Percentiles rank a stretch among this genome's conserved stretches.
These are phyloP conservation scores for Podospora anserina DNA, from an alignment of 495 filamentous ascomycete species.

Conservation along the genomic window DNA sequence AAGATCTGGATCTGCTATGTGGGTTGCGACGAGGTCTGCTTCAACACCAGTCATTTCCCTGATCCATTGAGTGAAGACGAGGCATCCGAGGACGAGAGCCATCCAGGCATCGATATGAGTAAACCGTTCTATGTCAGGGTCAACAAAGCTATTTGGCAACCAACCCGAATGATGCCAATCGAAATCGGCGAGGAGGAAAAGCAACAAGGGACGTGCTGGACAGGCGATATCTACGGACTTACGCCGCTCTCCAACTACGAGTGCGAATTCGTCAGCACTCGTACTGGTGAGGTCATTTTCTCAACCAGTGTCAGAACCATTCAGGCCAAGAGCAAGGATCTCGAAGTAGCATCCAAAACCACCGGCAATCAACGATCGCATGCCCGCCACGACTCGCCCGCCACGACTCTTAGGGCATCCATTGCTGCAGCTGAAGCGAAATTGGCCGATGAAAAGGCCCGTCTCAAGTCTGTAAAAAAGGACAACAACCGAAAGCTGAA, in stretches of 20 bases:
- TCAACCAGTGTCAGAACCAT: conserved; percentile 77
- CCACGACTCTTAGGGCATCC: conserved; percentile 82
- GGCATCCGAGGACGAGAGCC: conserved; percentile 21
- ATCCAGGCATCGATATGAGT: conserved; percentile 53
- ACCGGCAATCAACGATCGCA: conserved; percentile 51
- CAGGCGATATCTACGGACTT: conserved; percentile 83
- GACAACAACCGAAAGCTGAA: conserved; percentile 73
- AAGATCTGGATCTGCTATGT: conserved; percentile 87
- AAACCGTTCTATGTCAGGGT: conserved; percentile 86
- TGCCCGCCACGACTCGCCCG: conserved; percentile 77
- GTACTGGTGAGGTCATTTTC: conserved; percentile 70
- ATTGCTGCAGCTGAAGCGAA: conserved; percentile 77
- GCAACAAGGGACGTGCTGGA: conserved; percentile 55
- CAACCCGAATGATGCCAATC: conserved; percentile 63
- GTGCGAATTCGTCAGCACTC: conserved; percentile 76
- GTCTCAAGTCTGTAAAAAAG: conserved; percentile 70
- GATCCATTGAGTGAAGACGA: conserved; percentile 24
- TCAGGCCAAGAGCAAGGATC: conserved; percentile 63
- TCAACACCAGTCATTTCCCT: conserved; percentile 69
- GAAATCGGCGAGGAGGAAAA: conserved; percentile 53
- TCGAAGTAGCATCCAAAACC: conserved; percentile 47
- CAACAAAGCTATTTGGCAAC: conserved; percentile 86
- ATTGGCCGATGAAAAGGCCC: conserved; percentile 69
- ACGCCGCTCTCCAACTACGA: conserved; percentile 81
- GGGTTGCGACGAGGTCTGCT: conserved; percentile 75